Percentiles rank a stretch among this genome's conserved stretches.
Conservation (phyloP, 2,329 filamentous ascomycete genomes). For the Cephalotrichum gorgonifer region DNA sequence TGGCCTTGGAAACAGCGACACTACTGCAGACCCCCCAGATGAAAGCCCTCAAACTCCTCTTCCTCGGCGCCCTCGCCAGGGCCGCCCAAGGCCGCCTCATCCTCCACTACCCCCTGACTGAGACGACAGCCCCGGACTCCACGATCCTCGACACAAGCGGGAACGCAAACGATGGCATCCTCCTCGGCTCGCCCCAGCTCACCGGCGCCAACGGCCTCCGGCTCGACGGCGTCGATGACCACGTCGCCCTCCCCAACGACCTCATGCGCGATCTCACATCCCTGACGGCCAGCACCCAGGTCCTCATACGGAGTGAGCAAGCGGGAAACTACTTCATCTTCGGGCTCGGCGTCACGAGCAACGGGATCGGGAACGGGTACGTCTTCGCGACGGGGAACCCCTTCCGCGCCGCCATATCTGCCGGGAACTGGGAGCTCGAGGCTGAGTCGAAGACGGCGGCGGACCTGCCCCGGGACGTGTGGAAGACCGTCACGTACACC, state of each 20-base stretch:
- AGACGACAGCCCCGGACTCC: neutral
- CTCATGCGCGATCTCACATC: conserved; percentile 10
- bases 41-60: neutral
- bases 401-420: conserved; percentile 12
- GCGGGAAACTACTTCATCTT: conserved; percentile 14
- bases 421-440: conserved; percentile 11
- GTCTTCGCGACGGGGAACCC: conserved; percentile 14
- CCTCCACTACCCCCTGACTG: conserved; percentile 1
- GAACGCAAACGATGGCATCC: conserved; percentile 11
- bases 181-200: conserved; percentile 11
- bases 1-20: neutral
- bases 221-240: conserved; percentile 14
- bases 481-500: conserved; percentile 12
- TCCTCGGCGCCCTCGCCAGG: neutral
- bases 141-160: conserved; percentile 11
- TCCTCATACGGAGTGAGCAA: conserved; percentile 11
- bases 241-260: conserved; percentile 13
- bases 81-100: conserved; percentile 1
- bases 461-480: conserved; percentile 11
- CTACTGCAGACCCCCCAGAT: neutral
- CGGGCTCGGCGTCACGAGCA: conserved; percentile 13
- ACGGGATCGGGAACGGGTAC: conserved; percentile 12
- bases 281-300: conserved; percentile 11
- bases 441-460: conserved; percentile 8
- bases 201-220: conserved; percentile 8